Evolutionary conservation across 2,329 filamentous ascomycete species (phyloP).

Genomic region (Metarhizium sp.): DNA sequence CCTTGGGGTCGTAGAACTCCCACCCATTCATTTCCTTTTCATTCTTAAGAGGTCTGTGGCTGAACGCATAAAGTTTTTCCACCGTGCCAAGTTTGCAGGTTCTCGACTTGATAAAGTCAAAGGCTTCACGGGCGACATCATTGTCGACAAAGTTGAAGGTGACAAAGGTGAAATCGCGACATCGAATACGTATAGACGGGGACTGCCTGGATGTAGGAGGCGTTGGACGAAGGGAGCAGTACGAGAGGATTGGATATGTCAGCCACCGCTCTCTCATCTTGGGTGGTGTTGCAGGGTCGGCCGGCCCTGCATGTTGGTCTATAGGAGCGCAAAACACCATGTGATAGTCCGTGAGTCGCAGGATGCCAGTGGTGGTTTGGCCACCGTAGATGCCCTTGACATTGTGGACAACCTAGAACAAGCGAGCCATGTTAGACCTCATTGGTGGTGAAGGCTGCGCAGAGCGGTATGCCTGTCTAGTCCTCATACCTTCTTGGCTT

Average conservation of each 20-base stretch:
- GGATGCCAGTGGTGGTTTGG: slow-evolving; percentile 44
- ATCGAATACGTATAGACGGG: slow-evolving; percentile 77
- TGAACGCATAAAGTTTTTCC: slow-evolving; percentile 87
- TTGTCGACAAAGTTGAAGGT: slow-evolving; percentile 80
- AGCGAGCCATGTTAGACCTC: background rate
- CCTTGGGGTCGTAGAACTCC: slow-evolving; percentile 74
- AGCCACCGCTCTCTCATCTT: slow-evolving; percentile 70
- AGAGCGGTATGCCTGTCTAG: background rate
- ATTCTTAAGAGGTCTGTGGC: slow-evolving; percentile 63
- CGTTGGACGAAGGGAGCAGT: slow-evolving; percentile 68
- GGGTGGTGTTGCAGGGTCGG: slow-evolving; percentile 16
- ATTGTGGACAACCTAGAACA: slow-evolving; percentile 39
- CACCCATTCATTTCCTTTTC: slow-evolving; percentile 74
- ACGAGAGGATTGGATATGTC: slow-evolving; percentile 82
- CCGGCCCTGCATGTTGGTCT: slow-evolving; percentile 17
- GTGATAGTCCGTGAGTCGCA: slow-evolving; percentile 56
- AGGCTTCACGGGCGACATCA: slow-evolving; percentile 69
- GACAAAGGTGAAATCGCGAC: slow-evolving; percentile 89
- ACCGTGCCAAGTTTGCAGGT: slow-evolving; percentile 76
- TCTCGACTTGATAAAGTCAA: slow-evolving; percentile 72
- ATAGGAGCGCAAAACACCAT: slow-evolving; percentile 41
- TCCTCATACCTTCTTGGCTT: slow-evolving; percentile 30
- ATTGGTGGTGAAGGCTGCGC: background rate
- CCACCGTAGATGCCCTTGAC: slow-evolving; percentile 53
- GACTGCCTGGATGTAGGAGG: slow-evolving; percentile 59